A percentile compares a stretch with the other conserved stretches of the same genome.
Evolutionary conservation across 1,284 basidiomycete genomes (phyloP).

Genomic region (Ustilago sp.): DNA sequence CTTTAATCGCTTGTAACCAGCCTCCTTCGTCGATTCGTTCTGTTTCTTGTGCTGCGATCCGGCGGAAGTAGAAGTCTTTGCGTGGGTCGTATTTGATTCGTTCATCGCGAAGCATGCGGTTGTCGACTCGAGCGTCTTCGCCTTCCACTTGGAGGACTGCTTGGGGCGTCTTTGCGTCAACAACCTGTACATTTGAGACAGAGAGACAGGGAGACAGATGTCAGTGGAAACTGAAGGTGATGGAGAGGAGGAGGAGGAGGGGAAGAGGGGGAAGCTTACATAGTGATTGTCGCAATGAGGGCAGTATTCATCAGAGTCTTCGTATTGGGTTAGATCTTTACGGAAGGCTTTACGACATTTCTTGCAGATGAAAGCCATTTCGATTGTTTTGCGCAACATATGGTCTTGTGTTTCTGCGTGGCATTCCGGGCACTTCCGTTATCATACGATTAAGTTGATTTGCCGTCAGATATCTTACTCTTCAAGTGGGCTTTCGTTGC

Average conservation of each 20-base stretch:
- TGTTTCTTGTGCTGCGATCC: slow-evolving; percentile 43
- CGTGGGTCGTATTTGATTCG: slow-evolving; percentile 74
- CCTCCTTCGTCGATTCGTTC: slow-evolving; percentile 66
- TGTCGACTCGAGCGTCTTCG: slow-evolving; percentile 87
- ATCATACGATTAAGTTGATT: not conserved
- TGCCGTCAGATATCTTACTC: not conserved
- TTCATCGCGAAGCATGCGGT: slow-evolving; percentile 81
- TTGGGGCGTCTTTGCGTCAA: slow-evolving; percentile 91
- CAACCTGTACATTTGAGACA: slow-evolving; percentile 74
- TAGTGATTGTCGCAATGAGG: slow-evolving; percentile 98
- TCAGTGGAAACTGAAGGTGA: not conserved
- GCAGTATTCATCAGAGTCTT: slow-evolving; percentile 97
- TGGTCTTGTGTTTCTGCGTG: slow-evolving; percentile 85
- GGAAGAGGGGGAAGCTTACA: slow-evolving; percentile 71
- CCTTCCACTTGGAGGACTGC: slow-evolving; percentile 86
- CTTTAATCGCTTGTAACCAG: slow-evolving; percentile 51
- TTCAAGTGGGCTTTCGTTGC: not conserved
- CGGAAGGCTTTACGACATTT: slow-evolving; percentile 97
- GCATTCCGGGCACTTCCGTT: slow-evolving; percentile 84
- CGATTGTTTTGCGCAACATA: slow-evolving; percentile 79
- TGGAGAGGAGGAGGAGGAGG: not conserved
- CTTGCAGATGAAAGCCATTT: slow-evolving; percentile 96
- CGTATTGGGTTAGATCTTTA: slow-evolving; percentile 90
- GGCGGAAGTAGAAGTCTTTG: slow-evolving; percentile 73
- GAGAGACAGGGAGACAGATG: not conserved